Evolutionary conservation across 2,329 filamentous ascomycete species (phyloP), one percentile per base, ranked within the genome.

Genomic region (Fusarium virguliforme): DNA sequence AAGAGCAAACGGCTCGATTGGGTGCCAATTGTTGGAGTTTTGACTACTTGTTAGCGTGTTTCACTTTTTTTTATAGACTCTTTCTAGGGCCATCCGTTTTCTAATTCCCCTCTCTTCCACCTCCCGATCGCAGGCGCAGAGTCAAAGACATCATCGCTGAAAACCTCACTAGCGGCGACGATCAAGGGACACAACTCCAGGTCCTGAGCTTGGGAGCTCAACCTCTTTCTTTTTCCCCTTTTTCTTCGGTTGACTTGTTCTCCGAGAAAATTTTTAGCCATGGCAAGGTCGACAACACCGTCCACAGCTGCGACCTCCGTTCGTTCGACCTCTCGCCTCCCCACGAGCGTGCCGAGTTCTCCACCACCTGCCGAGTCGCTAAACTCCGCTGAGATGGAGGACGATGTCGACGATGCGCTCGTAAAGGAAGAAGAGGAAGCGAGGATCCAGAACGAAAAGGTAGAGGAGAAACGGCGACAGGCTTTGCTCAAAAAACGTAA

Each of bases 391-490:
- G 62, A 70, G 12, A 24, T 68, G 4, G 73, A 76, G 1, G 68
- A 74, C 1, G 59, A 64, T 0, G 75, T 74, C 4, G 74, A 81
- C 3, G 76, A 78, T 50, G 59, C 69, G 0, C 71, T 85, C 0
- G 64, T 77, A 0, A 79, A 76, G 8, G 81, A 82, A 15, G 83
- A 85, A 41, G 76, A 81, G 1, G 74, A 75, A 3, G 83, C 83
- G 0, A 69, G 77, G 0, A 38, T 62, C 0, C 79, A 77, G 1
- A 85, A 84, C 9, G 81, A 85, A 41, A 86, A 85, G 26, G 84
- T 84, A 0, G 90, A 90, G 48, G 83, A 86, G 12, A 84, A 84
- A 46, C 62, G 75, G 0, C 76, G 73, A 1, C 84, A 86, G 30
- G 83, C 82, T 2, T 56, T 77, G 10, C 56, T 73, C 0, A 70